Conservation (phyloP, 2,329 filamentous ascomycete genomes). For the Aspergillus flavus region DNA sequence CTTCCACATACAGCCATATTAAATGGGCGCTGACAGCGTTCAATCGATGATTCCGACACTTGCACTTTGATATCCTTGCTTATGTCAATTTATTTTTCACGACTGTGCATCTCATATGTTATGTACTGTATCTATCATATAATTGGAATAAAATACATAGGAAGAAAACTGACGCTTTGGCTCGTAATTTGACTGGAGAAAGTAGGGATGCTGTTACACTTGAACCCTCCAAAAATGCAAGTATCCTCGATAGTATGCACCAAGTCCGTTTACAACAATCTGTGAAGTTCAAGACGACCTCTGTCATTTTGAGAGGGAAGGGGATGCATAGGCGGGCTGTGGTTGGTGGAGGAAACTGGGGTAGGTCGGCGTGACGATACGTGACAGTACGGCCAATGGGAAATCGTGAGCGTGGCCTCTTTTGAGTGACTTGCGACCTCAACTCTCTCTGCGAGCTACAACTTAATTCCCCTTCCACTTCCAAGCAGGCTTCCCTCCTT, state of each 20-base stretch:
- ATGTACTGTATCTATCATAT: slow-evolving; percentile 23
- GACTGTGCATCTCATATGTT: slow-evolving; percentile 24
- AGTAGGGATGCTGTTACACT: not conserved
- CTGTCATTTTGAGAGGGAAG: not conserved
- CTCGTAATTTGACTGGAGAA: not conserved
- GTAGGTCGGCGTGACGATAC: slow-evolving; percentile 15
- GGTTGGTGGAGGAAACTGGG: slow-evolving; percentile 11
- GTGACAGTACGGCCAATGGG: slow-evolving; percentile 19
- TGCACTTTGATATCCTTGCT: slow-evolving; percentile 11
- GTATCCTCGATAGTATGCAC: not conserved
- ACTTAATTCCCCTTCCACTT: slow-evolving; percentile 4
- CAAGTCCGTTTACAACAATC: not conserved
- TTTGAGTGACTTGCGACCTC: slow-evolving; percentile 26
- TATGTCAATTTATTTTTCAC: slow-evolving; percentile 22
- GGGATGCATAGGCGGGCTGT: not conserved
- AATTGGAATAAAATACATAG: slow-evolving; percentile 9
- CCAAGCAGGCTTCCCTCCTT: slow-evolving; percentile 6
- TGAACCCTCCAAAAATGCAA: not conserved
- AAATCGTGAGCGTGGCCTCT: slow-evolving; percentile 33
- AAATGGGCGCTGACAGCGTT: slow-evolving; percentile 21
- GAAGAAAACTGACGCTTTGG: not conserved
- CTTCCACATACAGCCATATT: slow-evolving; percentile 11
- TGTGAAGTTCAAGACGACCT: not conserved
- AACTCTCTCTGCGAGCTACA: slow-evolving; percentile 10
- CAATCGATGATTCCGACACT: slow-evolving; percentile 18